Base-by-base conservation (phyloP, 306 rosid species). In the Arachis hypogaea region DNA sequence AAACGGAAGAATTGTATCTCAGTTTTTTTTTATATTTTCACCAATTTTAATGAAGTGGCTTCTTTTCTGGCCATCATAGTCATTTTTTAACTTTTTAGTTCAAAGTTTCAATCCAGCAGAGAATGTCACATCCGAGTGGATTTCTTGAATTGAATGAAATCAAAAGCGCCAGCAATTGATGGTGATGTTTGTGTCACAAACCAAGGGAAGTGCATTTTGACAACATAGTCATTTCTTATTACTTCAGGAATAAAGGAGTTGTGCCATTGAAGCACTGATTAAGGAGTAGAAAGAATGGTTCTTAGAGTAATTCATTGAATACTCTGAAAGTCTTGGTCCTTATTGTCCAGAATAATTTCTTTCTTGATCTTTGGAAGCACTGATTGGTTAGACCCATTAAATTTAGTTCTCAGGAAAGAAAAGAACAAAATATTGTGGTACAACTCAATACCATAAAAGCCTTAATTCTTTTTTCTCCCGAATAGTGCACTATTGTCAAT, bases 1-100 rank as follows among this genome's bases (percentile, higher is more conserved):
- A 80, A 85, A 72, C 78, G 83, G 72, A 84, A 69, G 80, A 78
- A 81, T 80, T 88, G 94, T 88, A 91, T 80, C 82, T 69, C 73
- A 50, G 74, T 83, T 87, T 22, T 22, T 22, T 22, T 22, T 33
- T 33, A 33, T 79, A 75, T 72, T 73, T 85, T 71, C 70, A 78
- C 76, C 65, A 78, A 66, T 69, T 14, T 12, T 52, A 78, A 83
- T 80, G 89, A 77, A 78, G 86, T 61, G 85, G 72, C 60, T 78
- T 55, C 11, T 69, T 82, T 75, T 75, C 70, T 69, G 33, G 12
- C 52, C 40, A 59, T 30, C 60, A 1, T 7, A 7, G 45, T 68
- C 57, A 30, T 63, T 42, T 56, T 47, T 9, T 49, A 1, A 49
- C 73, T 1, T 6, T 59, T 36, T 52, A 49, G 44, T 67, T 33